Percentiles rank a stretch among this genome's conserved stretches.
Evolutionary conservation across 768 basidiomycete genomes (phyloP).

Genomic region (Sarcomyxa edulis): DNA sequence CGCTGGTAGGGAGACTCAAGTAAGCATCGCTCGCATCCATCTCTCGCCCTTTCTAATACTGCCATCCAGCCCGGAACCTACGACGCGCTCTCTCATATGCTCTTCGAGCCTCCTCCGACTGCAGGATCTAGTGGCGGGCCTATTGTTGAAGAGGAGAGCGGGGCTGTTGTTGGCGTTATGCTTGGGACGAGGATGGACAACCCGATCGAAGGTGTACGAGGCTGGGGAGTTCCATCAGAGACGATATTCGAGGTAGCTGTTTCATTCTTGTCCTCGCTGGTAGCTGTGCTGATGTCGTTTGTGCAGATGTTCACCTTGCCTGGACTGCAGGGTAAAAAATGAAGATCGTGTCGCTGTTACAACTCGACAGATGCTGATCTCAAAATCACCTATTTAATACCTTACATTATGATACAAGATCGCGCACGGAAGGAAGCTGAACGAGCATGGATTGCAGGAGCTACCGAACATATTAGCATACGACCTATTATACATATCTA

Average conservation of each 20-base stretch:
- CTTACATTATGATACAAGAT: no score
- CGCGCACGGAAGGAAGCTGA: no score
- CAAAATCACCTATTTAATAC: no score
- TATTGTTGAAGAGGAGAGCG: conserved; percentile 53
- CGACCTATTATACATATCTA: no score
- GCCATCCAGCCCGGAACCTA: conserved; percentile 59
- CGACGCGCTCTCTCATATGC: conserved; percentile 53
- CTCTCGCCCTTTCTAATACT: background rate
- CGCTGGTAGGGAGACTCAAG: conserved; percentile 52
- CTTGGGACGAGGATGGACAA: conserved; percentile 57
- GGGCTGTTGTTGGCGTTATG: conserved; percentile 61
- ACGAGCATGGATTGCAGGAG: no score
- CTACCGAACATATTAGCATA: no score
- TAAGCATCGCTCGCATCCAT: conserved; percentile 15
- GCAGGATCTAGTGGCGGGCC: conserved; percentile 70
- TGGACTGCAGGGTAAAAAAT: conserved; percentile 32
- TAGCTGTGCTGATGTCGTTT: background rate
- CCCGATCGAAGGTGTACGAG: conserved; percentile 45
- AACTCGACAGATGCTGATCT: no score
- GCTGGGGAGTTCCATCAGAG: conserved; percentile 63
- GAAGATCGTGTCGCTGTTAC: background rate
- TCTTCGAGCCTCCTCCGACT: conserved; percentile 49
- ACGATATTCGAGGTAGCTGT: conserved; percentile 53
- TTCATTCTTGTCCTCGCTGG: background rate
- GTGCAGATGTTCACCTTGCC: conserved; percentile 51